Evolutionary conservation across 2,329 filamentous ascomycete genomes (phyloP), one percentile per base, ranked within the genome.

Genomic region (Penicillium sp.): DNA sequence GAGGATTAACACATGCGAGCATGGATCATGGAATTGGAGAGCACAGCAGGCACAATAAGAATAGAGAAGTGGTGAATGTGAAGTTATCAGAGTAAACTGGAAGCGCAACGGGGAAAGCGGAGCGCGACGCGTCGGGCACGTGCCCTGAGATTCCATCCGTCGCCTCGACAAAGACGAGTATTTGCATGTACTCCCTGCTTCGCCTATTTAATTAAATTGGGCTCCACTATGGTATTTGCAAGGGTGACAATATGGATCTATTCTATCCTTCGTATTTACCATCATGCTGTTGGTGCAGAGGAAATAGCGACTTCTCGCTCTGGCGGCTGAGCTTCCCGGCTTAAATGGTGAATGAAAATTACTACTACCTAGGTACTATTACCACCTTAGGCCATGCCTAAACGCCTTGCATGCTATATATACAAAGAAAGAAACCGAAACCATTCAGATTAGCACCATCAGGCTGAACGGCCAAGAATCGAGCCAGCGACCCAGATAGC

Each of bases 401-500:
- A 36, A 23, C 10, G 18, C 34, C 20, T 14, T 37, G 35, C 18
- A 22, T 23, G 35, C 35, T 37, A 37, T 24, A 37, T 37, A 11
- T 37, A 37, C 20, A 37, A 23, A 14, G 11, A 22, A 37, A 23
- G 14, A 4, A 37, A 37, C 20, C 20, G 18, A 37, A 24, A 13
- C 16, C 14, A 18, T 9, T 20, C 9, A 10, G 4, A n/a, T 9
- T 14, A 23, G 35, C 11, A 11, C 20, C n/a, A 23, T 51, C 34
- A 58, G 37, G 37, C 44, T 40, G 53, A 51, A 46, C 54, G 53
- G 47, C 65, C 63, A 29, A 69, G 46, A 26, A 66, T 58, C 23
- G 65, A 68, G 29, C 65, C 66, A 27, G 66, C 58, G 18, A 68
- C 48, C 67, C 67, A 69, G 27, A 65, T 52, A 27, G 66, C 66